Evolutionary conservation across 106 monocot species (phyloP).

Genomic region (Dendrobium chrysotoxum): DNA sequence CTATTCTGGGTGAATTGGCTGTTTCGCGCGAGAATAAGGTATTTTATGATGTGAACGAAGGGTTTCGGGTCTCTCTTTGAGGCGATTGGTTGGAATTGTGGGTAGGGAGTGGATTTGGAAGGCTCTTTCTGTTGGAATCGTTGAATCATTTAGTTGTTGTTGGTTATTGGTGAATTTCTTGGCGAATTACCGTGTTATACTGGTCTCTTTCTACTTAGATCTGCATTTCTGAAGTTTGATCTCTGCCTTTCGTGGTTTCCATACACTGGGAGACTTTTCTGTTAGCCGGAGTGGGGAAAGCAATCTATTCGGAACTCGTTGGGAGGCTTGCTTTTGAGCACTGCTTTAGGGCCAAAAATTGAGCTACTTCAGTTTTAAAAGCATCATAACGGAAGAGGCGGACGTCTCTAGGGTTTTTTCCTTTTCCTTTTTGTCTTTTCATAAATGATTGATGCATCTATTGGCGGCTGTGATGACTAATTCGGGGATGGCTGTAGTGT

Average conservation of each 20-base stretch:
- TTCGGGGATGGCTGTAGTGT: neutral
- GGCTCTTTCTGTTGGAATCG: neutral
- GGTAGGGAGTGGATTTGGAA: neutral
- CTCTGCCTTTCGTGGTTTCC: neutral
- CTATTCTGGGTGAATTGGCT: conserved; percentile 3
- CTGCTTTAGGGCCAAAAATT: neutral
- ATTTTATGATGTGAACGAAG: neutral
- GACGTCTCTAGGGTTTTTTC: neutral
- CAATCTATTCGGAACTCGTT: neutral
- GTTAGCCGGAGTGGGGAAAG: neutral
- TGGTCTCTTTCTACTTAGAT: neutral
- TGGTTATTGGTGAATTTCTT: neutral
- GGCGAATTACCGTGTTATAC: neutral
- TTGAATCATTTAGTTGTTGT: neutral
- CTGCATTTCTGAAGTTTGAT: conserved; percentile 2
- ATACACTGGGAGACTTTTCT: neutral
- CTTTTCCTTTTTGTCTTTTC: neutral
- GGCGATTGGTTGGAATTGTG: neutral
- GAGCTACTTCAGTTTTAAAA: conserved; percentile 4
- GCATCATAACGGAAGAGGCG: neutral
- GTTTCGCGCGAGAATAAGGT: neutral
- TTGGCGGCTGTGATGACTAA: neutral
- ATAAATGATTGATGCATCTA: conserved; percentile 1
- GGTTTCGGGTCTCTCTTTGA: neutral
- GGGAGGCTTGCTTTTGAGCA: neutral